Conservation (phyloP, 2,329 filamentous ascomycete genomes). For the Aureobasidium sp. region DNA sequence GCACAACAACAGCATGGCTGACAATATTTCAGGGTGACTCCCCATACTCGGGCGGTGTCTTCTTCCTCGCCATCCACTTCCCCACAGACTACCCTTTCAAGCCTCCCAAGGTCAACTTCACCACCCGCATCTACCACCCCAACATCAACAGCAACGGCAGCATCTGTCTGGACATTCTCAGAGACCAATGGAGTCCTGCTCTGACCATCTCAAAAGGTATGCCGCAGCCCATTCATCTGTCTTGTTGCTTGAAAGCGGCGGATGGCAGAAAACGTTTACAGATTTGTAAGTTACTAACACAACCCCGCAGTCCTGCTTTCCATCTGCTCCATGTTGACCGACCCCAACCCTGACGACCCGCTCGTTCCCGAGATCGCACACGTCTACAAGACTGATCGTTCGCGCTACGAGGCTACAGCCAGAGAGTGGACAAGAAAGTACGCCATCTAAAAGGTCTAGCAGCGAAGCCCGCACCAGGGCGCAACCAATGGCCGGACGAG, state of each 20-base stretch:
- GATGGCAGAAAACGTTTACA: background rate
- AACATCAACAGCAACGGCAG: slow-evolving; percentile 99
- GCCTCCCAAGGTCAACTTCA: slow-evolving; percentile 99
- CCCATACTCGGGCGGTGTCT: slow-evolving; percentile 95
- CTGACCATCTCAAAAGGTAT: slow-evolving; percentile 97
- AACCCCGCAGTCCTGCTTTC: slow-evolving; percentile 70
- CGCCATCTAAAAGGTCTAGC: slow-evolving; percentile 58
- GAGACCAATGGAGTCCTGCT: slow-evolving; percentile 98
- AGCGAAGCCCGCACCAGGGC: background rate
- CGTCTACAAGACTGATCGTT: slow-evolving; percentile 98
- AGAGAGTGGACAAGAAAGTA: slow-evolving; percentile 99
- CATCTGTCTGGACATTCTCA: slow-evolving; percentile 96
- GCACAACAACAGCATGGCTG: background rate
- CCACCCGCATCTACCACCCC: slow-evolving; percentile 97
- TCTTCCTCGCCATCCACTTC: slow-evolving; percentile 98
- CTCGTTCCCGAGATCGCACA: slow-evolving; percentile 98
- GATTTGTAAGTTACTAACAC: slow-evolving; percentile 17
- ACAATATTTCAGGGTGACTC: slow-evolving; percentile 67
- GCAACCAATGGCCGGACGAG: background rate
- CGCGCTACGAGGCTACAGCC: slow-evolving; percentile 91
- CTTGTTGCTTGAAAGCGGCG: background rate
- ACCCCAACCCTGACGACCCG: slow-evolving; percentile 98
- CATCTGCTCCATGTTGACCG: slow-evolving; percentile 99
- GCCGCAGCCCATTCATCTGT: background rate
- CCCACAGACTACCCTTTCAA: slow-evolving; percentile 99